phyloP scores from a whole-genome alignment of 2,329 filamentous ascomycete species.

The Cladosporium oxysporum region DNA sequence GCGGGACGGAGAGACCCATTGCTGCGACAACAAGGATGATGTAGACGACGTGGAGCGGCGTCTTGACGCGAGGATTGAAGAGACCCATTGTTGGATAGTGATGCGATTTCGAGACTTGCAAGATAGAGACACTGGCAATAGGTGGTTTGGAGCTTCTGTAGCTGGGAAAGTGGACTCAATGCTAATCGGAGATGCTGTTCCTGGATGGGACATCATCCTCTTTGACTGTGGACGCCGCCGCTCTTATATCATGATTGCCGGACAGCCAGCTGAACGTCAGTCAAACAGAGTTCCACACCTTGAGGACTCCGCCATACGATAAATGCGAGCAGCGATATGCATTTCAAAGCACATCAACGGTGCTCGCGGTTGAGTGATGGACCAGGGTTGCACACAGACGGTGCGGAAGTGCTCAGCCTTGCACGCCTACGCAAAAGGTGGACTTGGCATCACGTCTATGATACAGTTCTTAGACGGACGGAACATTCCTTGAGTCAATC shows the following conservation, averaged over 20 bases:
- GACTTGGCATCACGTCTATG: neutral
- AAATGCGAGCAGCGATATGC: neutral
- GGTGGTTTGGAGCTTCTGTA: neutral
- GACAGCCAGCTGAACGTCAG: neutral
- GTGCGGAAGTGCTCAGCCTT: neutral
- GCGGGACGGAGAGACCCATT: conserved; percentile 23
- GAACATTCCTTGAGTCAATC: neutral
- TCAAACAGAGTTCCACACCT: neutral
- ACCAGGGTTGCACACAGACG: neutral
- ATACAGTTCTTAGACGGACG: neutral
- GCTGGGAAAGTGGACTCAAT: neutral
- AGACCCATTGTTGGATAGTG: neutral
- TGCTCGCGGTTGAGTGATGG: neutral
- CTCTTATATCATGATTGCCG: neutral
- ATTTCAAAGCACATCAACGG: neutral
- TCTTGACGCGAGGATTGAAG: conserved; percentile 21
- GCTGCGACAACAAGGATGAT: conserved; percentile 22
- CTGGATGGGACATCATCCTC: neutral
- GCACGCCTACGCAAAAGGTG: neutral
- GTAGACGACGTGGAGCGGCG: conserved; percentile 22
- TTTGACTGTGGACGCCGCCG: neutral
- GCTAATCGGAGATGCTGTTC: neutral
- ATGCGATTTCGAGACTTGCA: neutral
- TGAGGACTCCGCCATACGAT: neutral
- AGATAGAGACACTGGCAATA: neutral